Evolutionary conservation across 257 asterid genomes (phyloP), one percentile per base, ranked within the genome.

Genomic region (Striga asiatica): DNA sequence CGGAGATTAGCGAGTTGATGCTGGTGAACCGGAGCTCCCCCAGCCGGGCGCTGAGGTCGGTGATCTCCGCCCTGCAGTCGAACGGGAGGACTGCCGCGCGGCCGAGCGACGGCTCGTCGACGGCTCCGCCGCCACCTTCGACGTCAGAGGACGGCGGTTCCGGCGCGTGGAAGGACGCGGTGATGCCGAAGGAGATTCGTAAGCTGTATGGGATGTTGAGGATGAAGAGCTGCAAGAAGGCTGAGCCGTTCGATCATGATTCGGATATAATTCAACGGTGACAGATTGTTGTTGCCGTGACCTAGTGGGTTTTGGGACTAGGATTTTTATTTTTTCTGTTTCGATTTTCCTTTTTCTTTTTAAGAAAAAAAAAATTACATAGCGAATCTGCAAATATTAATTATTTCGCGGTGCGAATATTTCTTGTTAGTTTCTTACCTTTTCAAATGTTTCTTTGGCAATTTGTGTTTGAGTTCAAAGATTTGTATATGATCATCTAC

Each of bases 1-100:
- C 85, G 39, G 89, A 81, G 73, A 78, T 81, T 61, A 74, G 82
- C 19, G 85, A 81, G 50, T 42, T 78, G 72, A 81, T 81, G 89
- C 10, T 81, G 5, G 80, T 67, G 50, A 73, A 81, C 42, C 72
- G 82, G 58, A 73, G 80, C 61, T 78, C 85, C 25, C 89, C 89
- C 0, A 81, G 89, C 73, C 75, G 85, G 1, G 89, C 89, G 23
- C 53, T 78, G 72, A 72, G 71, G 25, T 70, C 89, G 22, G 82
- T 81, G 57, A 78, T 81, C 32, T 69, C 82, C 24, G 89, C 82
- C 8, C 50, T 81, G 20, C 89, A 81, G 5, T 72, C 80, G 17
- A 78, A 56, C 59, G 9, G 58, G 17, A 59, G 61, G 28, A 29
- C 37, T 17, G 32, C 45, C 47, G 61, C 70, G 32, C 67, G 68